phyloP scores from a whole-genome alignment of 768 basidiomycete species.

The Ephemerocybe angulata region DNA sequence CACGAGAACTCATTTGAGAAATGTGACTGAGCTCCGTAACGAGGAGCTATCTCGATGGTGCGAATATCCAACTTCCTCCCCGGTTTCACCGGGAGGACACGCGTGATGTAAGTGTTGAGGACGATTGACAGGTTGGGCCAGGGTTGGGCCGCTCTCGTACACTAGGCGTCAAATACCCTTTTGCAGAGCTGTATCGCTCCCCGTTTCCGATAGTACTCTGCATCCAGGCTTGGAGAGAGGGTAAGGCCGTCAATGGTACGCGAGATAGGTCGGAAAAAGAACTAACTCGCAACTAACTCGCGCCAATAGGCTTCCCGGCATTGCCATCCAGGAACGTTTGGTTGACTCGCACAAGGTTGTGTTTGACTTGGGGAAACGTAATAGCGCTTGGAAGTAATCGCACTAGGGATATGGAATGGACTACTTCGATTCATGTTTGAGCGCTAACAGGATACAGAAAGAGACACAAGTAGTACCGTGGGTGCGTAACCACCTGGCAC shows the following conservation, averaged over 20 bases:
- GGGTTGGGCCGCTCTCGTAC: conserved; percentile 24
- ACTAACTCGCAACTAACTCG: conserved; percentile 5
- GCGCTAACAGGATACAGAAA: no score
- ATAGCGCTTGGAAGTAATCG: no score
- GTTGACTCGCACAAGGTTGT: no score
- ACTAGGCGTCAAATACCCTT: conserved; percentile 19
- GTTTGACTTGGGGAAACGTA: no score
- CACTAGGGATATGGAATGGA: no score
- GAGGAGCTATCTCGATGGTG: conserved; percentile 1
- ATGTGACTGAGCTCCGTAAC: background rate
- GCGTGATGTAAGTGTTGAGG: conserved; percentile 22
- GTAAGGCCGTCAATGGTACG: background rate
- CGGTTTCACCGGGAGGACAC: conserved; percentile 8
- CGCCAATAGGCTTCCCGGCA: conserved; percentile 6
- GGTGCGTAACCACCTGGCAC: no score
- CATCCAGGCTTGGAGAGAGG: conserved; percentile 18
- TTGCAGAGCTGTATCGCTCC: conserved; percentile 23
- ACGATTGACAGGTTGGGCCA: conserved; percentile 28
- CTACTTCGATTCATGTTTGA: no score
- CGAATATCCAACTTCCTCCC: background rate
- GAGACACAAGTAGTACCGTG: no score
- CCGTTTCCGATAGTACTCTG: conserved; percentile 19
- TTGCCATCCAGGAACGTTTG: conserved; percentile 3
- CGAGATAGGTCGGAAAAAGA: background rate
- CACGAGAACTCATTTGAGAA: background rate